Conservation (phyloP, 805 yeast species). For the Zygosaccharomyces bisporus region DNA sequence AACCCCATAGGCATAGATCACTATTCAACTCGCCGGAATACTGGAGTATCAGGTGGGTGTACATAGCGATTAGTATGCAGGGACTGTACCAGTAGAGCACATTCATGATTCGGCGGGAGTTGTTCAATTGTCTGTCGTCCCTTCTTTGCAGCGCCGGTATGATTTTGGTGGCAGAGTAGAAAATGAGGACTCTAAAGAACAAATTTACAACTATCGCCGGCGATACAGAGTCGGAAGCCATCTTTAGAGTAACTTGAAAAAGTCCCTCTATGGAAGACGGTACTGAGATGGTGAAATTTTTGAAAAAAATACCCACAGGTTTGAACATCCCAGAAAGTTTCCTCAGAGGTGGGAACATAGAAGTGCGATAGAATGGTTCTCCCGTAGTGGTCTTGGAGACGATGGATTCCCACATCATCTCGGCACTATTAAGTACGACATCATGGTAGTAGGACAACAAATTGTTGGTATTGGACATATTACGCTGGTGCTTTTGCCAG, state of each 20-base stretch:
- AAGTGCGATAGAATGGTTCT: constrained; percentile 18
- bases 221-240: constrained; percentile 61
- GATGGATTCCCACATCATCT: constrained; percentile 29
- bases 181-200: constrained; percentile 80
- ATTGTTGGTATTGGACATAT: constrained; percentile 35
- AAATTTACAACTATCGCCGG: constrained; percentile 78
- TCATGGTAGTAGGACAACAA: constrained; percentile 30
- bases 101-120: constrained; percentile 40
- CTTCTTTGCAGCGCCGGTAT: constrained; percentile 66
- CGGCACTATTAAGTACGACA: constrained; percentile 27
- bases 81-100: constrained; percentile 87
- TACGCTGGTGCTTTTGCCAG: constrained; percentile 36
- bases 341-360: constrained; percentile 20
- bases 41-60: constrained; percentile 89
- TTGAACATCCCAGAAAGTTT: constrained; percentile 20
- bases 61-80: constrained; percentile 89
- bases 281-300: constrained; percentile 30
- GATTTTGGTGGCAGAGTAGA: constrained; percentile 88
- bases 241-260: constrained; percentile 37
- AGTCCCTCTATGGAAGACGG: constrained; percentile 33
- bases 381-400: constrained; percentile 21
- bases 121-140: constrained; percentile 24
- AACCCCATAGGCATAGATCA: constrained; percentile 58
- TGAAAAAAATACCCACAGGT: constrained; percentile 32
- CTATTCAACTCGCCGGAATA: constrained; percentile 72